Conservation (phyloP, 257 asterid genomes). For the Nemophila menziesii region DNA sequence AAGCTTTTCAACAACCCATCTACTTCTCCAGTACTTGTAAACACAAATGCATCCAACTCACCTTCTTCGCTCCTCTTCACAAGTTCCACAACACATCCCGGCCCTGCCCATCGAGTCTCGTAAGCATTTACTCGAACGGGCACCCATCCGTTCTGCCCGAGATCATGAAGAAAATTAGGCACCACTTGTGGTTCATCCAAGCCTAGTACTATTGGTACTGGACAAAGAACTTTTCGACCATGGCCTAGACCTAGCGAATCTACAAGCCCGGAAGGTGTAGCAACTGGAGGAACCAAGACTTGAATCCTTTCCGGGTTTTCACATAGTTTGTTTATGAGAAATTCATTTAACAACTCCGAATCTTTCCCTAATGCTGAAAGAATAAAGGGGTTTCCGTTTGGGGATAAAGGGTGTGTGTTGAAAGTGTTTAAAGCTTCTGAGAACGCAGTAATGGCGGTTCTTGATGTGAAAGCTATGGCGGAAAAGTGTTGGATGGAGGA, state of each 20-base stretch:
- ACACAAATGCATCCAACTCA: slow-evolving; percentile 65
- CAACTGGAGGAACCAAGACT: slow-evolving; percentile 48
- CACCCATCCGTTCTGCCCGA: slow-evolving; percentile 45
- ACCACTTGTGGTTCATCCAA: slow-evolving; percentile 74
- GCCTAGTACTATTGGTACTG: slow-evolving; percentile 60
- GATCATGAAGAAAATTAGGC: slow-evolving; percentile 41
- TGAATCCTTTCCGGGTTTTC: slow-evolving; percentile 36
- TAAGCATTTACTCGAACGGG: slow-evolving; percentile 43
- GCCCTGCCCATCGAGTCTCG: slow-evolving; percentile 63
- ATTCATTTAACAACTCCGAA: slow-evolving; percentile 43
- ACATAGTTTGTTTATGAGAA: slow-evolving; percentile 31
- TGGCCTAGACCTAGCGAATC: slow-evolving; percentile 46
- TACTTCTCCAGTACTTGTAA: slow-evolving; percentile 77
- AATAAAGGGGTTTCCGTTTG: slow-evolving; percentile 35
- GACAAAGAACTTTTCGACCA: slow-evolving; percentile 50
- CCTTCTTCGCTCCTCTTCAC: slow-evolving; percentile 34
- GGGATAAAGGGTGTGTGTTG: slow-evolving; percentile 23
- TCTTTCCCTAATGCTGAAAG: slow-evolving; percentile 62
- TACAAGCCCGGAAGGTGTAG: slow-evolving; percentile 54
- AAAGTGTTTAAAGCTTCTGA: slow-evolving; percentile 26
- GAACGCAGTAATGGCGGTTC: slow-evolving; percentile 59
- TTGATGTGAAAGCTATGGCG: slow-evolving; percentile 72
- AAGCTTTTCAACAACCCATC: slow-evolving; percentile 77
- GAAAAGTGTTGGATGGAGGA: slow-evolving; percentile 32
- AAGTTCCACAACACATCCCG: slow-evolving; percentile 27